Evolutionary conservation across 2,329 filamentous ascomycete species (phyloP).

Genomic region (Dactylonectria macrodidyma): DNA sequence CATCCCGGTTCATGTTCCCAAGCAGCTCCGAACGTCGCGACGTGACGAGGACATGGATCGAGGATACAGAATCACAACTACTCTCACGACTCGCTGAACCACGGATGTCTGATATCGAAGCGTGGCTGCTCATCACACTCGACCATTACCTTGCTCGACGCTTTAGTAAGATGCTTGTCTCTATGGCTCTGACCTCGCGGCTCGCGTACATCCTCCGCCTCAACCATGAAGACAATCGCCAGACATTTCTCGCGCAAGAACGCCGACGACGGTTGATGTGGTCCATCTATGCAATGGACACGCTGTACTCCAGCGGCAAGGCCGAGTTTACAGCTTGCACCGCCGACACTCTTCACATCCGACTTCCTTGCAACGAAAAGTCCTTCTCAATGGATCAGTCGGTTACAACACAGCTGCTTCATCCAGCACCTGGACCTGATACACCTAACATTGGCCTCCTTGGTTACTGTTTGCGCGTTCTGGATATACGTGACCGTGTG

Average conservation of each 20-base stretch:
- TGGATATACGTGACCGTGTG: slow-evolving; percentile 31
- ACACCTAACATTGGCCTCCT: slow-evolving; percentile 20
- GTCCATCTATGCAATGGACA: slow-evolving; percentile 37
- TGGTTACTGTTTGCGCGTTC: slow-evolving; percentile 25
- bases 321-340: slow-evolving; percentile 32
- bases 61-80: slow-evolving; percentile 35
- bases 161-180: slow-evolving; percentile 43
- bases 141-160: slow-evolving; percentile 39
- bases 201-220: slow-evolving; percentile 42
- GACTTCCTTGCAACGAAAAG: slow-evolving; percentile 24
- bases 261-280: slow-evolving; percentile 41
- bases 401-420: slow-evolving; percentile 3
- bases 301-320: slow-evolving; percentile 33
- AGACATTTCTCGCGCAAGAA: slow-evolving; percentile 37
- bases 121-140: slow-evolving; percentile 39
- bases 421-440: not conserved
- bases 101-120: slow-evolving; percentile 39
- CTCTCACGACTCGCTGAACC: slow-evolving; percentile 32
- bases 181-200: slow-evolving; percentile 31
- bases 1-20: slow-evolving; percentile 17
- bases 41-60: slow-evolving; percentile 31
- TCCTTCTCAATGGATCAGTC: slow-evolving; percentile 26
- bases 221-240: slow-evolving; percentile 38
- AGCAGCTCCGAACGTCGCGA: not conserved
- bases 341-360: slow-evolving; percentile 13